Conservation (phyloP, 148 eudicot genomes). For the Polygonum maritimum region DNA sequence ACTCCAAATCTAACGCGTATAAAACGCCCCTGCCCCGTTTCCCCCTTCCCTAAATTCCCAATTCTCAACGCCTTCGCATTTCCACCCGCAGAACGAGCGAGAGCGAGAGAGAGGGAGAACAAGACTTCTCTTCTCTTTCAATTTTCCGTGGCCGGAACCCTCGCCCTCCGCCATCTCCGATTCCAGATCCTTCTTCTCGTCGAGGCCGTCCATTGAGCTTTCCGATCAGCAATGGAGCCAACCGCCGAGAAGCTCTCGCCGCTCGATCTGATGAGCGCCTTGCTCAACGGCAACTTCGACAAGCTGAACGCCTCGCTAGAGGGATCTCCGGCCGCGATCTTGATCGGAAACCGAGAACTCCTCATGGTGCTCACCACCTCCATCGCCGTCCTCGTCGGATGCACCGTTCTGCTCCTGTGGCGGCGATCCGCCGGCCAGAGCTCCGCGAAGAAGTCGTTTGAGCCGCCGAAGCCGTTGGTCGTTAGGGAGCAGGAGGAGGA, state of each 20-base stretch:
- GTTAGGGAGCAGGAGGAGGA: conserved; percentile 43
- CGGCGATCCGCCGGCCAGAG: conserved; percentile 44
- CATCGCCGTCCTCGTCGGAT: conserved; percentile 60
- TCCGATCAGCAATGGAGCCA: conserved; percentile 38
- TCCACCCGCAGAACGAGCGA: conserved; percentile 3
- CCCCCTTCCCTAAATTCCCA: neutral
- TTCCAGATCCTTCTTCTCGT: neutral
- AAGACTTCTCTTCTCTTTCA: neutral
- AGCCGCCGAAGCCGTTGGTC: conserved; percentile 31
- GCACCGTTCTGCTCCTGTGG: conserved; percentile 41
- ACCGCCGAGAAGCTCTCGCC: conserved; percentile 56
- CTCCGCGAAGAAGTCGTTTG: conserved; percentile 21
- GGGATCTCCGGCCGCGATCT: conserved; percentile 32
- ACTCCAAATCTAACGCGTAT: neutral
- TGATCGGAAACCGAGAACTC: conserved; percentile 51
- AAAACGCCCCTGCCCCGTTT: neutral
- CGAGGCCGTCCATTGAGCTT: neutral
- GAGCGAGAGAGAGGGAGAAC: neutral
- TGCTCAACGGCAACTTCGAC: conserved; percentile 42
- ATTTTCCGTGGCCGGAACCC: neutral
- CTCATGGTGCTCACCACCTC: conserved; percentile 61
- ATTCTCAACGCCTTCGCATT: conserved; percentile 7
- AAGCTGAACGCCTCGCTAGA: conserved; percentile 36
- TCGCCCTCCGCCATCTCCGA: neutral
- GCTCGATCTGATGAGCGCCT: conserved; percentile 63